A percentile compares a stretch with the other conserved stretches of the same genome.
Conservation (phyloP, 306 rosid genomes). For the Abrus precatorius region DNA sequence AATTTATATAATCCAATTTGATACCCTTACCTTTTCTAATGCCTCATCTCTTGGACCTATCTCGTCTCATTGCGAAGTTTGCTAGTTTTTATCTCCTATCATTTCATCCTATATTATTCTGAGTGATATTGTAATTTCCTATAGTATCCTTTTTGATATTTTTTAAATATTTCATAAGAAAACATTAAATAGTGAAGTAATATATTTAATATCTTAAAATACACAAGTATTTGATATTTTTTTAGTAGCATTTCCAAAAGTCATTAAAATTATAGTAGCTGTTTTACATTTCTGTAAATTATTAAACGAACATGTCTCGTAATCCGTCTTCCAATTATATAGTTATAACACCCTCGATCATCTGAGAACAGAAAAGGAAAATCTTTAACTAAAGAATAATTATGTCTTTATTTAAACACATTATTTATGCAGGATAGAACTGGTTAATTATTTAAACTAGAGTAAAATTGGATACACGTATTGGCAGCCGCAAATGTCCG, state of each 20-base stretch:
- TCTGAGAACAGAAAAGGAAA: background rate
- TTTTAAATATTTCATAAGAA: background rate
- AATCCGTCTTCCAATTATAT: background rate
- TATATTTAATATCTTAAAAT: background rate
- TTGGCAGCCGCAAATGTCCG: constrained; percentile 1
- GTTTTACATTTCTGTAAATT: background rate
- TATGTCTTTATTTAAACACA: background rate
- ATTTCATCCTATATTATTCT: background rate
- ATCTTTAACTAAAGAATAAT: background rate
- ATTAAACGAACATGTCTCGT: background rate
- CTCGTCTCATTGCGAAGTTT: background rate
- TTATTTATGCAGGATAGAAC: background rate
- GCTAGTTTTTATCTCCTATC: background rate
- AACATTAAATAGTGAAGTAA: background rate
- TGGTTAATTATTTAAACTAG: background rate
- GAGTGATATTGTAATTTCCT: background rate
- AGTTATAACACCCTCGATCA: background rate
- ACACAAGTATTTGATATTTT: background rate
- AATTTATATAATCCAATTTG: constrained; percentile 21
- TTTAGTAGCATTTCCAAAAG: too few species aligned
- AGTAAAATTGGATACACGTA: constrained; percentile 9
- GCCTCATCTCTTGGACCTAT: background rate
- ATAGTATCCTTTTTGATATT: background rate
- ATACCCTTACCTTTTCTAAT: background rate
- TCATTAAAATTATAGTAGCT: background rate